Evolutionary conservation across 805 yeast species (phyloP).

Genomic region (Yarrowia yakushimensis): DNA sequence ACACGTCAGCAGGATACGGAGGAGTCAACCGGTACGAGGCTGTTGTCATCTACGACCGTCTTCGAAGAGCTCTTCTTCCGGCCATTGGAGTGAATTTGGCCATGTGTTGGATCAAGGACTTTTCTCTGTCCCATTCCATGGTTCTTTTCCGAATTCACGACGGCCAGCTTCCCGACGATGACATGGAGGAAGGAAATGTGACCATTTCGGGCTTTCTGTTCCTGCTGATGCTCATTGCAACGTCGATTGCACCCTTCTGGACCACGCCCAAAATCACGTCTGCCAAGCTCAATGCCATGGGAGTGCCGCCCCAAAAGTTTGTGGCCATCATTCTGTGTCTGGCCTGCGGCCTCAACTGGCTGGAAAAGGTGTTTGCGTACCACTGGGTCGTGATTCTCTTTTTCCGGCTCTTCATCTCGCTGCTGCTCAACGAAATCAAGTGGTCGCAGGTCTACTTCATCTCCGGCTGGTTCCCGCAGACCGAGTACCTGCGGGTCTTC

Average conservation of each 20-base stretch:
- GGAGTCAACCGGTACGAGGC: slow-evolving; percentile 22
- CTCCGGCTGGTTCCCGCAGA: slow-evolving; percentile 19
- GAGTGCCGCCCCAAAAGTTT: slow-evolving; percentile 15
- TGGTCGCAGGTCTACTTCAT: slow-evolving; percentile 24
- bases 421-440: slow-evolving; percentile 10
- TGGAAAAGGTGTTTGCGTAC: slow-evolving; percentile 19
- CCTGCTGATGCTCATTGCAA: slow-evolving; percentile 6
- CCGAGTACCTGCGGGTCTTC: neutral
- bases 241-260: slow-evolving; percentile 19
- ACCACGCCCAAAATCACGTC: slow-evolving; percentile 5
- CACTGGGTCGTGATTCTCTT: slow-evolving; percentile 6
- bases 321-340: slow-evolving; percentile 8
- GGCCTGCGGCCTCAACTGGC: slow-evolving; percentile 7
- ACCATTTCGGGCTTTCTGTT: slow-evolving; percentile 2
- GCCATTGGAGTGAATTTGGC: slow-evolving; percentile 12
- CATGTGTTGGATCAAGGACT: slow-evolving; percentile 24
- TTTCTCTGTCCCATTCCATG: slow-evolving; percentile 10
- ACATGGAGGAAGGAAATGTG: neutral
- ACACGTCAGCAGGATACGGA: slow-evolving; percentile 18
- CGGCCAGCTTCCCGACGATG: slow-evolving; percentile 6
- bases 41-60: neutral
- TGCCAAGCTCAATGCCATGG: slow-evolving; percentile 8
- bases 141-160: neutral
- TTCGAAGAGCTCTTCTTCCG: neutral
- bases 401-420: slow-evolving; percentile 7